phyloP scores from a whole-genome alignment of 2,329 filamentous ascomycete species.

The Thermomyces lanuginosus region DNA sequence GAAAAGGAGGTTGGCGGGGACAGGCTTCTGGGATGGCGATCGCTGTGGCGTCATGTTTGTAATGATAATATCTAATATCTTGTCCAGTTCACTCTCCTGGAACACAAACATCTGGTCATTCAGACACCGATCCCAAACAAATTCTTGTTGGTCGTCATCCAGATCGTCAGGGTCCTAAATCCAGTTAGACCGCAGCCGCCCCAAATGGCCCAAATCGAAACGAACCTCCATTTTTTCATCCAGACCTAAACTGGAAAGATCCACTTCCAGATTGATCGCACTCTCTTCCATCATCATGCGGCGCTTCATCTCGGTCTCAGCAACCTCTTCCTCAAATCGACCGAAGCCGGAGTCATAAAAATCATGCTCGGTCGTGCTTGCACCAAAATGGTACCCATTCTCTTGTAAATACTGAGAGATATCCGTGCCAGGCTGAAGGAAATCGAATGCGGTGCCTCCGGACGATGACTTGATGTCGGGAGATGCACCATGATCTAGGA shows the following conservation, averaged over 20 bases:
- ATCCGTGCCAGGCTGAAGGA: constrained; percentile 86
- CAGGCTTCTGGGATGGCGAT: constrained; percentile 91
- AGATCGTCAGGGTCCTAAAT: constrained; percentile 51
- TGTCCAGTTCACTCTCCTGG: constrained; percentile 79
- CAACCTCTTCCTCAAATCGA: constrained; percentile 90
- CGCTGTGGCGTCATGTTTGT: constrained; percentile 96
- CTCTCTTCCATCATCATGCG: constrained; percentile 98
- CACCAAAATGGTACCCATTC: constrained; percentile 59
- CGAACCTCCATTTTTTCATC: constrained; percentile 85
- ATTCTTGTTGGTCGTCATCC: constrained; percentile 80
- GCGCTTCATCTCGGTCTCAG: constrained; percentile 85
- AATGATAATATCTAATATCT: constrained; percentile 87
- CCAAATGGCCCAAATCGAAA: constrained; percentile 6
- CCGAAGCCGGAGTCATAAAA: constrained; percentile 91
- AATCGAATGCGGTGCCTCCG: constrained; percentile 87
- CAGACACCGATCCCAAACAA: constrained; percentile 84
- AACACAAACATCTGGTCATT: constrained; percentile 99
- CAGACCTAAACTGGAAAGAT: constrained; percentile 84
- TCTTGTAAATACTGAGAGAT: constrained; percentile 92
- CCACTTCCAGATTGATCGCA: constrained; percentile 88
- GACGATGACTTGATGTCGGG: constrained; percentile 89
- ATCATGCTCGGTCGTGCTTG: constrained; percentile 45
- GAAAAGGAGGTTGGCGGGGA: constrained; percentile 94
- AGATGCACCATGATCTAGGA: constrained; percentile 88
- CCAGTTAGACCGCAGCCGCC: constrained; percentile 3